Conservation (phyloP, 352 stramenopile species). For the Pythium volutum region DNA sequence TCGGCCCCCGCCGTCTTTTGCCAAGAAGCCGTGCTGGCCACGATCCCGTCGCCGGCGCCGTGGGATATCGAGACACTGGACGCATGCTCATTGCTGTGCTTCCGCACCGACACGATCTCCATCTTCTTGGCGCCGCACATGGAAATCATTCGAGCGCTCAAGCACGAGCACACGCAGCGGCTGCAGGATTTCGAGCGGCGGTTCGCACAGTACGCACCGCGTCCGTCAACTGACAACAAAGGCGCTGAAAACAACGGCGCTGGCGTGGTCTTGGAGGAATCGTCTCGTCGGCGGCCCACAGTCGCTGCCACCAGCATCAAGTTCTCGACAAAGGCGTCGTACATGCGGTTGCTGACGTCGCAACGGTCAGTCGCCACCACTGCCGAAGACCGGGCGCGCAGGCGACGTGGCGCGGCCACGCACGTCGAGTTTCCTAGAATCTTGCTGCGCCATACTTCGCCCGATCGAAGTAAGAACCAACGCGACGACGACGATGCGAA, state of each 20-base stretch:
- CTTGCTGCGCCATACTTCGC: constrained; percentile 20
- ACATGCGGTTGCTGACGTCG: constrained; percentile 17
- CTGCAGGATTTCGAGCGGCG: constrained; percentile 45
- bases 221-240: background rate
- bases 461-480: background rate
- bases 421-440: constrained; percentile 51
- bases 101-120: constrained; percentile 54
- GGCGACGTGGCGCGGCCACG: constrained; percentile 9
- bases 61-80: constrained; percentile 66
- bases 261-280: no score
- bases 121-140: constrained; percentile 51
- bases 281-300: background rate
- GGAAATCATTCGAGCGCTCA: constrained; percentile 48
- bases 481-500: background rate
- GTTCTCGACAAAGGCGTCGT: constrained; percentile 11
- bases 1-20: constrained; percentile 66
- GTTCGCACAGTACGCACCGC: constrained; percentile 25
- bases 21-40: constrained; percentile 54
- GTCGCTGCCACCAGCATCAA: background rate
- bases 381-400: background rate
- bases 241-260: background rate
- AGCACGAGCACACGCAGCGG: constrained; percentile 40
- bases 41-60: constrained; percentile 31
- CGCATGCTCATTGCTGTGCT: constrained; percentile 52
- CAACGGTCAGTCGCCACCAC: constrained; percentile 1